Evolutionary conservation across 2,329 filamentous ascomycete genomes (phyloP), one percentile per base, ranked within the genome.

Genomic region (Xylariaceae sp.): DNA sequence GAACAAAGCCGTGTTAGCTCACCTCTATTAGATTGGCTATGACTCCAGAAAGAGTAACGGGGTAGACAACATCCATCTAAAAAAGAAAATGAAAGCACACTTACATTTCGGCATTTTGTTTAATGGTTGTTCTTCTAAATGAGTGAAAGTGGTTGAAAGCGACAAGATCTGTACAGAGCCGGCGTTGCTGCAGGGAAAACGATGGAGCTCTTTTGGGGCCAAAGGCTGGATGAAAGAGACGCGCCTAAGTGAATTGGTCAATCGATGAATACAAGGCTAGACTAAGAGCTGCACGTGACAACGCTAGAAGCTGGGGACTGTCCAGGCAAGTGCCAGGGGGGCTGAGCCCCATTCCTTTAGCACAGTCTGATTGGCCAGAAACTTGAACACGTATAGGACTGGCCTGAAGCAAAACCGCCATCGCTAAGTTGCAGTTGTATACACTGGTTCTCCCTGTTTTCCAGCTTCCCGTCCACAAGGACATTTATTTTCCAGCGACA

Each of bases 41-140:
- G 24, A 6, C 16, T 15, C 3, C 16, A 41, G 20, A 5, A 23
- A 8, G 24, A 20, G 26, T 8, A 26, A n/a, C n/a, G n/a, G n/a
- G n/a, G n/a, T n/a, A n/a, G n/a, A n/a, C n/a, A n/a, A n/a, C n/a
- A n/a, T 46, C 59, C 55, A 60, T 67, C 63, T 63, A 73, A 42
- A 20, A 47, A 30, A 45, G 8, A 29, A 18, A 27, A 46, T 20
- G 43, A 24, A 21, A 49, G 45, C 26, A 30, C 57, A 26, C 59
- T 60, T 63, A 93, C 91, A 94, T 82, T 93, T 93, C 55, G 89
- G 90, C 90, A 94, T 93, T 61, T 81, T 89, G 79, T 36, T 48
- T 47, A 55, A 46, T 4, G 40, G 4, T 35, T 39, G n/a, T 54
- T 49, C 7, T 30, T 30, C 13, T 26, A 44, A 32, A 24, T 52